Conservation (phyloP, 495 filamentous ascomycete species). For the Venustampulla echinocandica region DNA sequence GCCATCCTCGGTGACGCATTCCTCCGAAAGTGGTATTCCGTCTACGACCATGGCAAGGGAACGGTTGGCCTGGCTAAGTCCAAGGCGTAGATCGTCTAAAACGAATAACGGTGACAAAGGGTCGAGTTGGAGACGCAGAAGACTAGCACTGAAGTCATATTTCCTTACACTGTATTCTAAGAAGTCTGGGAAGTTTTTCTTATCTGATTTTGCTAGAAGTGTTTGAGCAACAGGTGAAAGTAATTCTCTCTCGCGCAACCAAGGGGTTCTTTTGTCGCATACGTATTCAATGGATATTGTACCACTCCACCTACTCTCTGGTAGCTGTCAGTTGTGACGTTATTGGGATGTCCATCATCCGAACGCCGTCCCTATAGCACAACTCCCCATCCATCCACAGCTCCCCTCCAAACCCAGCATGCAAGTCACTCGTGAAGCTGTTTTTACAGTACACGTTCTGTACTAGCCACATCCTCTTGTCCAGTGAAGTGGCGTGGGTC, state of each 20-base stretch:
- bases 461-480: too few species aligned
- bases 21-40: conserved; percentile 93
- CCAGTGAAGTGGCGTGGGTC: too few species aligned
- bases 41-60: conserved; percentile 83
- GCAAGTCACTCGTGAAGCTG: background rate
- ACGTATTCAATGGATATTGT: background rate
- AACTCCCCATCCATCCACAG: conserved; percentile 3
- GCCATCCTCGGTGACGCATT: conserved; percentile 97
- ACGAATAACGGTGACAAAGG: background rate
- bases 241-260: too few species aligned
- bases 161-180: conserved; percentile 21
- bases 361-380: background rate
- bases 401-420: background rate
- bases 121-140: conserved; percentile 1
- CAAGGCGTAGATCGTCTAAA: conserved; percentile 36
- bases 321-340: too few species aligned
- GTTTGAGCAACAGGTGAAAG: background rate
- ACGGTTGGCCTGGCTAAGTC: conserved; percentile 82
- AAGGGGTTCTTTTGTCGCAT: too few species aligned
- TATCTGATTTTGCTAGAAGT: background rate
- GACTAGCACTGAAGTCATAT: conserved; percentile 4
- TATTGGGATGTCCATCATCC: too few species aligned
- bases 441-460: too few species aligned
- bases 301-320: background rate
- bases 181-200: conserved; percentile 2